Base-by-base conservation (phyloP, 306 rosid genomes). In the Vigna nakashimae region DNA sequence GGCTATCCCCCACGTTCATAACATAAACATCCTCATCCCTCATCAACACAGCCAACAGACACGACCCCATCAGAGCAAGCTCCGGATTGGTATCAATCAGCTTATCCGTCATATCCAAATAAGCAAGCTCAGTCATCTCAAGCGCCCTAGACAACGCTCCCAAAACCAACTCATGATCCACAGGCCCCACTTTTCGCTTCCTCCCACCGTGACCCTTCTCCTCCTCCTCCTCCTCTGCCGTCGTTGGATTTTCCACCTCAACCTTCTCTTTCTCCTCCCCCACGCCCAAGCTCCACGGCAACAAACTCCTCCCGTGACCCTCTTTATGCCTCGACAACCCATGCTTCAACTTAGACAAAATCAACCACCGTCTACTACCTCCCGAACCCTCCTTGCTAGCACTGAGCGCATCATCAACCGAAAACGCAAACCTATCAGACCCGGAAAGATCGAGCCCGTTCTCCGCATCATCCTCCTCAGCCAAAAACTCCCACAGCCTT, bases 11-110 rank as follows among this genome's bases (percentile, higher is more conserved):
- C 28, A 92, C 88, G 77, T 92, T 92, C 97, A 92, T 92, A 71
- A 92, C 96, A 79, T 92, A 92, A 49, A 92, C 97, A 82, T 92
- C 97, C 74, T 90, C 96, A 65, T 90, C 96, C 89, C 97, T 92
- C 97, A 92, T 92, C 69, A 92, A 88, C 79, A 81, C 97, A 73
- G 79, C 97, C 75, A 92, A 77, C 72, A 92, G 84, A 62, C 97
- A 92, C 10, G 97, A 92, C 43, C 97, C 97, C 97, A 92, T 90
- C 67, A 92, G 84, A 5, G 97, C 97, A 52, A 92, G 91, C 90
- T 92, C 97, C 4, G 97, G 96, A 68, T 89, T 92, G 1, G 92
- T 83, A 84, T 86, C 93, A 18, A 89, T 87, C 74, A 92, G 90
- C 90, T 90, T 92, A 69, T 92, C 97, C 12, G 97, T 89, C 97